Evolutionary conservation across 2,329 filamentous ascomycete genomes (phyloP).

Genomic region (Trichoderma simmonsii): DNA sequence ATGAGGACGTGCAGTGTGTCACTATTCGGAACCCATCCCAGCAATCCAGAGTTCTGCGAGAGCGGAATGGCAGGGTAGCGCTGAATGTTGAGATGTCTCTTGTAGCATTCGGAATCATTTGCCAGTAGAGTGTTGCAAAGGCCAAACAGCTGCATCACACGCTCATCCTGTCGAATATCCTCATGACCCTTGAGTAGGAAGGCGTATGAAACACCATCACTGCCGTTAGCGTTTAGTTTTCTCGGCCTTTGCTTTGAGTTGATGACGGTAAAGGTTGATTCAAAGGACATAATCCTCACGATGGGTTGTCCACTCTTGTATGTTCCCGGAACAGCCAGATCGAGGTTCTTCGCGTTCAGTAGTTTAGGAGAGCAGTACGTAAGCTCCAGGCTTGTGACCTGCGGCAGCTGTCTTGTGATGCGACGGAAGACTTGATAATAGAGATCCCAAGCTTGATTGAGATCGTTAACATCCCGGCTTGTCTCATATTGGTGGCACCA

Average conservation of each 20-base stretch:
- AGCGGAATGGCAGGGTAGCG: constrained; percentile 94
- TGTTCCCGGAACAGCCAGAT: constrained; percentile 92
- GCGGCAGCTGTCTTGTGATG: constrained; percentile 88
- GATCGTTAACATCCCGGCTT: constrained; percentile 85
- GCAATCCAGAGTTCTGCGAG: constrained; percentile 90
- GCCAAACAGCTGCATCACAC: constrained; percentile 98
- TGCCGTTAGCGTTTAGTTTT: constrained; percentile 83
- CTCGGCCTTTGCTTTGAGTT: constrained; percentile 94
- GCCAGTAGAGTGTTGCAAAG: constrained; percentile 93
- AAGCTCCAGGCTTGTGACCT: constrained; percentile 87
- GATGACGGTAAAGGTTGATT: constrained; percentile 85
- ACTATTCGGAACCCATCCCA: constrained; percentile 96
- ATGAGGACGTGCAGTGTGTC: constrained; percentile 97
- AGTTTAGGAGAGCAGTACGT: constrained; percentile 96
- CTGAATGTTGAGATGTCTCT: constrained; percentile 94
- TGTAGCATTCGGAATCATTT: constrained; percentile 94
- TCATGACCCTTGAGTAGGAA: constrained; percentile 98
- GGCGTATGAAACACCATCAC: constrained; percentile 81
- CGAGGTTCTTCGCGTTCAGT: constrained; percentile 78
- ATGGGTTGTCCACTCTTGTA: constrained; percentile 77
- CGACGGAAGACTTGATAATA: constrained; percentile 98
- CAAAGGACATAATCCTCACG: constrained; percentile 84
- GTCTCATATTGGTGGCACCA: constrained; percentile 92
- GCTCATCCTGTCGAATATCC: constrained; percentile 97
- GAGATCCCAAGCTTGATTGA: constrained; percentile 98